These are phyloP conservation scores for Monilinia fructicola DNA, from an alignment of 2,329 filamentous ascomycete genomes.

Conservation along the genomic window DNA sequence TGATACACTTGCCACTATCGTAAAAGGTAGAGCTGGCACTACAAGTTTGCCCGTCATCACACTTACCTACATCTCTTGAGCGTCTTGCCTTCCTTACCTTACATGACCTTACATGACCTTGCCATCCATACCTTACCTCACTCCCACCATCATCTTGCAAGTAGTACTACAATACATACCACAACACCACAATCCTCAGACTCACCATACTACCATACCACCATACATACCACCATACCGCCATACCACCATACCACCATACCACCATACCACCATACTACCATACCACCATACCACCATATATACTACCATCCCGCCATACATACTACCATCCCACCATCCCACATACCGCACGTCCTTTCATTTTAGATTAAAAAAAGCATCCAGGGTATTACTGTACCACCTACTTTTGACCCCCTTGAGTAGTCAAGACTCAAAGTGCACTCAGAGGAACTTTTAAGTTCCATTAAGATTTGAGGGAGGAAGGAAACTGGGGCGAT, in stretches of 20 bases:
- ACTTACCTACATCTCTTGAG: background rate
- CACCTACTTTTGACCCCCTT: background rate
- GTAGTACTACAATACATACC: too few species aligned
- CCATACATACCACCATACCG: background rate
- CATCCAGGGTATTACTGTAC: background rate
- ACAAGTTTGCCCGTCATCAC: background rate
- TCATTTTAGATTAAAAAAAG: conserved; percentile 1
- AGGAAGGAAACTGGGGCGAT: background rate
- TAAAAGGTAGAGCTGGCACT: conserved; percentile 12
- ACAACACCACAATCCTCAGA: too few species aligned
- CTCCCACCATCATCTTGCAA: background rate
- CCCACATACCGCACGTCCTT: background rate
- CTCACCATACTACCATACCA: too few species aligned
- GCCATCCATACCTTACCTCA: background rate
- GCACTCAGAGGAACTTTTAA: background rate
- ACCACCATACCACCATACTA: background rate
- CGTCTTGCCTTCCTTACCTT: background rate
- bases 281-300: too few species aligned
- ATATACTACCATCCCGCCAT: too few species aligned
- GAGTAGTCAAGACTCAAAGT: background rate
- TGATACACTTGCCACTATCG: conserved; percentile 9
- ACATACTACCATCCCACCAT: too few species aligned
- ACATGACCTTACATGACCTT: background rate
- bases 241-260: background rate
- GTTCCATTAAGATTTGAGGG: background rate